Percentiles rank a stretch among this genome's conserved stretches.
These are phyloP conservation scores for Sporisorium exsertum DNA, from an alignment of 1,284 basidiomycete species.

Conservation along the genomic window DNA sequence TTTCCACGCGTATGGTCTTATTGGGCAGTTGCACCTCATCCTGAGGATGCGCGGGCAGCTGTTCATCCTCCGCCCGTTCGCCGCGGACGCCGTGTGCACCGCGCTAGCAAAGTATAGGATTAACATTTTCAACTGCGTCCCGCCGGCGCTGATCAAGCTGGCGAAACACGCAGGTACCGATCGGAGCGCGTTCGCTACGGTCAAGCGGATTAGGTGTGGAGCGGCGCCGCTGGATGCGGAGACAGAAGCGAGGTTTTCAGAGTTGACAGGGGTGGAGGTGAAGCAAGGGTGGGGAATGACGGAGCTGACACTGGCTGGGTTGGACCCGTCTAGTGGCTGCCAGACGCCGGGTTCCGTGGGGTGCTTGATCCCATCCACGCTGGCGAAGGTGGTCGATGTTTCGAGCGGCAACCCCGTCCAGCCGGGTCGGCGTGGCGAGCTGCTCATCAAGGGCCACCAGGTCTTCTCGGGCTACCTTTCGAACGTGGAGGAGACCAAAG, in stretches of 20 bases:
- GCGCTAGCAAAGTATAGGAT: constrained; percentile 25
- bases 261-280: constrained; percentile 38
- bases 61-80: constrained; percentile 37
- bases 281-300: constrained; percentile 57
- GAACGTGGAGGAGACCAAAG: constrained; percentile 70
- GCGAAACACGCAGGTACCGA: constrained; percentile 26
- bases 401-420: constrained; percentile 25
- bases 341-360: constrained; percentile 41
- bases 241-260: constrained; percentile 25
- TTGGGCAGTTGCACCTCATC: constrained; percentile 28
- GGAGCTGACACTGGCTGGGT: constrained; percentile 47
- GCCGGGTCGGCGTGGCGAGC: constrained; percentile 45
- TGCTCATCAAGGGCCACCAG: constrained; percentile 47
- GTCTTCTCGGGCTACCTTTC: constrained; percentile 45
- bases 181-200: constrained; percentile 19
- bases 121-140: constrained; percentile 37
- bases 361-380: constrained; percentile 33
- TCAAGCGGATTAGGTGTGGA: constrained; percentile 32
- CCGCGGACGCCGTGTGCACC: constrained; percentile 34
- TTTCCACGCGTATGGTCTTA: constrained; percentile 48
- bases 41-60: constrained; percentile 22
- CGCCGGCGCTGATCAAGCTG: constrained; percentile 41
- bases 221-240: constrained; percentile 49
- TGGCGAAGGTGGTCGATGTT: constrained; percentile 39
- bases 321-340: constrained; percentile 31